Evolutionary conservation across 495 filamentous ascomycete genomes (phyloP).

Genomic region (Pseudoneurospora amorphoporcata): DNA sequence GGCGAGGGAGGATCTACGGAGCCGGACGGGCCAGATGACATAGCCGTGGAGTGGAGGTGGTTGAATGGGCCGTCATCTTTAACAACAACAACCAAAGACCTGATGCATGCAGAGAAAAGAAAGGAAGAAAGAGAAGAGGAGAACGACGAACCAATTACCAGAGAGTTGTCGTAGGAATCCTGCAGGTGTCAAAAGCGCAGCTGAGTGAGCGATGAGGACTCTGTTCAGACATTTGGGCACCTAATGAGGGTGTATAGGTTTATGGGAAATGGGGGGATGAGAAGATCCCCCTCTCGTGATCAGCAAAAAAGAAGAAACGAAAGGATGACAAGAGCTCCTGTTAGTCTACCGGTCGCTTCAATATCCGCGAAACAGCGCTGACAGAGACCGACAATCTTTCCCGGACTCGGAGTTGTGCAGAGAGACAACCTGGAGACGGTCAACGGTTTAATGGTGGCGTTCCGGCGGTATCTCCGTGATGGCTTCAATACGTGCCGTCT

Average conservation of each 20-base stretch:
- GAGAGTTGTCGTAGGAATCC: not conserved
- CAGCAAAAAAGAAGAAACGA: not conserved
- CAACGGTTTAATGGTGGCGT: not conserved
- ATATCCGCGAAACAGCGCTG: not conserved
- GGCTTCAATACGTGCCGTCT: not conserved
- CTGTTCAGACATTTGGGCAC: not conserved
- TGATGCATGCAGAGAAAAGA: not conserved
- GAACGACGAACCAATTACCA: not conserved
- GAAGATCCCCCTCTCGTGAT: not conserved
- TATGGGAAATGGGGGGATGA: not conserved
- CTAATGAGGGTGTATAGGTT: not conserved
- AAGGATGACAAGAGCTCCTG: not conserved
- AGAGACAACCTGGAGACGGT: not conserved
- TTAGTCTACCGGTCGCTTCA: not conserved
- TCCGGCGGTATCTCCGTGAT: not conserved
- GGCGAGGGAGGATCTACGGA: not conserved
- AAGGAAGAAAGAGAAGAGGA: not conserved
- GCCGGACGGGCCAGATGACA: not conserved
- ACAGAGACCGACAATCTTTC: not conserved
- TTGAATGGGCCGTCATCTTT: not conserved
- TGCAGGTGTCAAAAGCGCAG: not conserved
- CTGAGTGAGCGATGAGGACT: not conserved
- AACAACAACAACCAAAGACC: not conserved
- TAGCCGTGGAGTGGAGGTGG: not conserved
- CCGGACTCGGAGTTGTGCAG: not conserved